Conservation (phyloP, 2,329 filamentous ascomycete species). For the Onygenales sp. region DNA sequence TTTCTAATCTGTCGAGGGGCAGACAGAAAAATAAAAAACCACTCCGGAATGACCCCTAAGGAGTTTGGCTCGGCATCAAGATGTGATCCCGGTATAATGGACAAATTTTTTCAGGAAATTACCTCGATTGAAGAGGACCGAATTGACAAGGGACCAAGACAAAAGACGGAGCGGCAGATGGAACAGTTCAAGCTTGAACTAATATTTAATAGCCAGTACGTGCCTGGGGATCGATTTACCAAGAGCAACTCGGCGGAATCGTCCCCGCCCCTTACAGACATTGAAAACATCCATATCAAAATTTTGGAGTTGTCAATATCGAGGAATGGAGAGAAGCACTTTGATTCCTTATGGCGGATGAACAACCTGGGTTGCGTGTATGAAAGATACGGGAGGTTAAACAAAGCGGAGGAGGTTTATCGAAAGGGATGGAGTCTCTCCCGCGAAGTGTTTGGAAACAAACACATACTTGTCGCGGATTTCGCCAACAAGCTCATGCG, state of each 20-base stretch:
- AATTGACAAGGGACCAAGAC: not conserved
- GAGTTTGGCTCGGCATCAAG: not conserved
- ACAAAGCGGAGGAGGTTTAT: not conserved
- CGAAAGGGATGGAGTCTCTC: not conserved
- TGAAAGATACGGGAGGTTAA: constrained; percentile 1
- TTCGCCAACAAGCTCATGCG: not conserved
- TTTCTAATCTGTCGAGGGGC: not conserved
- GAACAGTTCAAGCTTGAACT: not conserved
- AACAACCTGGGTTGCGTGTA: constrained; percentile 1
- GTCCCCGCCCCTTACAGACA: not conserved
- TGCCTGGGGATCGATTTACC: not conserved
- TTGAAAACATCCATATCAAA: not conserved
- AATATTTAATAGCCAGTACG: not conserved
- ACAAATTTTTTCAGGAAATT: not conserved
- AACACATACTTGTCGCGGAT: not conserved
- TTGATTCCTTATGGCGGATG: constrained; percentile 1
- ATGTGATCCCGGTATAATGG: not conserved
- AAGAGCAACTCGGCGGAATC: not conserved
- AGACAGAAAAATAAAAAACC: not conserved
- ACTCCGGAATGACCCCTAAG: not conserved
- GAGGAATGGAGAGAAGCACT: not conserved
- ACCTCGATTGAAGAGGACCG: not conserved
- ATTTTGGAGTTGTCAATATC: not conserved
- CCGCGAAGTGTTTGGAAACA: not conserved
- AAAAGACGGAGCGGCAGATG: not conserved